Evolutionary conservation across 2,329 filamentous ascomycete species (phyloP).

Genomic region (Pochonia chlamydosporia): DNA sequence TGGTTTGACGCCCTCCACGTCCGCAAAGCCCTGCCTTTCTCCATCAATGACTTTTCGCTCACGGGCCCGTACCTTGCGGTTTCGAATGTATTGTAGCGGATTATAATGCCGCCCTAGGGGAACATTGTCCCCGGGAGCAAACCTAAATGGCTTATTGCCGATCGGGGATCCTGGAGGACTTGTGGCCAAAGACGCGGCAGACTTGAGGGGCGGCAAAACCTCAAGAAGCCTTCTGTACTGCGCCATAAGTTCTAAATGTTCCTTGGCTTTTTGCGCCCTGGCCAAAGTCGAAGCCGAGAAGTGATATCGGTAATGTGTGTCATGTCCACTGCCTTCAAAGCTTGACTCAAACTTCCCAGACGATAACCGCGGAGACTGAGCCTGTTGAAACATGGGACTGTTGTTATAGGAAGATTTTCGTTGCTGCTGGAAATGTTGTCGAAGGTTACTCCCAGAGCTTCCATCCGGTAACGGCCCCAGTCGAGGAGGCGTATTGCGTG

Average conservation of each 20-base stretch:
- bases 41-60: conserved; percentile 71
- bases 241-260: conserved; percentile 77
- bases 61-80: conserved; percentile 76
- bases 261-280: conserved; percentile 77
- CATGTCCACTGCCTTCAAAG: conserved; percentile 35
- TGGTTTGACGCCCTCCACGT: conserved; percentile 62
- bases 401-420: conserved; percentile 55
- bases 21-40: conserved; percentile 69
- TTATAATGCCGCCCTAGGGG: conserved; percentile 72
- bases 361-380: conserved; percentile 32
- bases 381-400: conserved; percentile 50
- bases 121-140: conserved; percentile 19
- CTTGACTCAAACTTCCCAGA: conserved; percentile 34
- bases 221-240: conserved; percentile 80
- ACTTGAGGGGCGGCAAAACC: conserved; percentile 67
- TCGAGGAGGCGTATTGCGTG: conserved; percentile 43
- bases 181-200: conserved; percentile 31
- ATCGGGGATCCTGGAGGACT: conserved; percentile 36
- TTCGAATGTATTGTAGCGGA: conserved; percentile 86
- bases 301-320: conserved; percentile 51
- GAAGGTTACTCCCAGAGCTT: conserved; percentile 52
- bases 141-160: conserved; percentile 22
- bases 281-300: conserved; percentile 77
- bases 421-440: conserved; percentile 68
- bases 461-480: conserved; percentile 48